Evolutionary conservation across 169 alveolate species (phyloP).

Genomic region (Babesia divergens): DNA sequence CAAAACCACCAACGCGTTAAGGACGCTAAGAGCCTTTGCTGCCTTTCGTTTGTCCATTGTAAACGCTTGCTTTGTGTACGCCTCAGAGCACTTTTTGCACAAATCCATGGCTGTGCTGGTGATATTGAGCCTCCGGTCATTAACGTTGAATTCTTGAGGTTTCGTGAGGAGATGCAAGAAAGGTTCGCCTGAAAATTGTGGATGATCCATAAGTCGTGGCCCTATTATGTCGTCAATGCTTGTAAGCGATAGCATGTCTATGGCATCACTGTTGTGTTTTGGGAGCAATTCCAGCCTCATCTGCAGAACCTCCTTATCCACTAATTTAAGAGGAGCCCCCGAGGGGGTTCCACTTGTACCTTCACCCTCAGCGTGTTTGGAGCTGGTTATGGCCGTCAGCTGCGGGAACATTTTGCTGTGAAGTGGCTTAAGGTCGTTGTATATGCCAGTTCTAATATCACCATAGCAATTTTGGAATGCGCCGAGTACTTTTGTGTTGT

Average conservation of each 20-base stretch:
- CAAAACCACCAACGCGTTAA: conserved; percentile 30
- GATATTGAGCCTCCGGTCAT: background rate
- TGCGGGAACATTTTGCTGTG: conserved; percentile 13
- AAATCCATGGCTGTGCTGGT: conserved; percentile 37
- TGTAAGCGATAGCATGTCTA: conserved; percentile 1
- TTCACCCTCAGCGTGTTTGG: background rate
- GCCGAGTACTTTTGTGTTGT: background rate
- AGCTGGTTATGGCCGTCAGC: background rate
- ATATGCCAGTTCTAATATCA: background rate
- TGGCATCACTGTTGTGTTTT: conserved; percentile 4
- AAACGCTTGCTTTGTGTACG: background rate
- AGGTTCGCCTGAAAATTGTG: conserved; percentile 26
- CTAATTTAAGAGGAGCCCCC: background rate
- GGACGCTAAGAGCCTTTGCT: conserved; percentile 27
- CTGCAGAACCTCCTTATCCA: background rate
- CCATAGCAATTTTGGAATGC: background rate
- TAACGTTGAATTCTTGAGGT: background rate
- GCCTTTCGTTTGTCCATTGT: background rate
- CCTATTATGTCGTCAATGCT: conserved; percentile 24
- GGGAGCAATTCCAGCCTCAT: conserved; percentile 30
- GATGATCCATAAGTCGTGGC: conserved; percentile 3
- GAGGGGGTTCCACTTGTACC: background rate
- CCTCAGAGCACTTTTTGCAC: conserved; percentile 29
- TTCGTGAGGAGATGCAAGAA: background rate
- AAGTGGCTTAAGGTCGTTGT: conserved; percentile 4